A percentile compares a stretch with the other conserved stretches of the same genome.
Conservation (phyloP, 1,284 basidiomycete species). For the Singerocomus inundabilis region DNA sequence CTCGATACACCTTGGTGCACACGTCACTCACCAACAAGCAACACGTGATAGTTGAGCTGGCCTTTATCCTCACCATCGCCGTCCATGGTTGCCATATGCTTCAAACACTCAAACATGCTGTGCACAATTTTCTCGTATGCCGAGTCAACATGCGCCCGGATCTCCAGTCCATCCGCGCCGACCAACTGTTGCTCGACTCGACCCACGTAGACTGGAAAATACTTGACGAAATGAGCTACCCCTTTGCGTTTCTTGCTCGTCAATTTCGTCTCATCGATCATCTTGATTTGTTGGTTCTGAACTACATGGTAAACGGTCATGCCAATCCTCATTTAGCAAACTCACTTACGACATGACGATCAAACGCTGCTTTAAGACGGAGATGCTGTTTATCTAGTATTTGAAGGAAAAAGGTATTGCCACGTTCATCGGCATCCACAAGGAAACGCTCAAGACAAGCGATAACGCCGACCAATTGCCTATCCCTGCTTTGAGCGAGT, state of each 20-base stretch:
- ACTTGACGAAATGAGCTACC: constrained; percentile 89
- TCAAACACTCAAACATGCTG: constrained; percentile 88
- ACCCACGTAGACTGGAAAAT: constrained; percentile 88
- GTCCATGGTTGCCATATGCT: constrained; percentile 92
- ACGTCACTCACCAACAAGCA: constrained; percentile 80
- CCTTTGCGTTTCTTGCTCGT: constrained; percentile 91
- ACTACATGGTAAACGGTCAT: constrained; percentile 5
- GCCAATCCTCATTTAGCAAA: neutral
- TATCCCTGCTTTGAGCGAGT: constrained; percentile 33
- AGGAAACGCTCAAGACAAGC: constrained; percentile 80
- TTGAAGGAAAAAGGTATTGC: constrained; percentile 72
- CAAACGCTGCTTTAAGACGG: constrained; percentile 70
- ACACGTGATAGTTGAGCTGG: constrained; percentile 93
- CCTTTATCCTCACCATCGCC: constrained; percentile 93
- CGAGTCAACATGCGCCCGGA: constrained; percentile 75
- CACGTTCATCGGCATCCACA: constrained; percentile 74
- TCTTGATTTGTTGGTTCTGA: constrained; percentile 84
- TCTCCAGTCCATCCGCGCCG: constrained; percentile 72
- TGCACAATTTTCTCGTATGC: constrained; percentile 88
- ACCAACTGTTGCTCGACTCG: constrained; percentile 87
- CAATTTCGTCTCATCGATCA: constrained; percentile 88
- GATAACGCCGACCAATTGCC: constrained; percentile 85
- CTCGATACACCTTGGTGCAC: neutral
- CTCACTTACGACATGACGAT: constrained; percentile 72
- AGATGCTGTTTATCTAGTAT: constrained; percentile 81